Conservation (phyloP, 441 rosid genomes). For the Erodium texanum region DNA sequence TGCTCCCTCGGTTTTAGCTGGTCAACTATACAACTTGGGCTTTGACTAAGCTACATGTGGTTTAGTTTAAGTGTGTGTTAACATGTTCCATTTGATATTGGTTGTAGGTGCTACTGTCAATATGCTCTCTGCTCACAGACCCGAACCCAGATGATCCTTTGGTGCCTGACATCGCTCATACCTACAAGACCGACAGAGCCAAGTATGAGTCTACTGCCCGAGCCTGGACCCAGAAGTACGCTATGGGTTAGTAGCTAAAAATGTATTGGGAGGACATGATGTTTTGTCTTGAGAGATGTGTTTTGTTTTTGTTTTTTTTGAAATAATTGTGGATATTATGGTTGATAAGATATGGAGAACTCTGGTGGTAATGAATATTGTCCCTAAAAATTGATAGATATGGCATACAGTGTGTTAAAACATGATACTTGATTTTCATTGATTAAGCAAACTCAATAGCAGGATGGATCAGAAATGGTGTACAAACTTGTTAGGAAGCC, state of each 20-base stretch:
- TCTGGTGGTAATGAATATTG: background rate
- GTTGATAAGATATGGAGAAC: background rate
- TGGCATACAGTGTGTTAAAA: background rate
- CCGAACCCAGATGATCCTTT: background rate
- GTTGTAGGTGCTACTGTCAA: background rate
- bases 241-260: background rate
- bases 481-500: too few species aligned
- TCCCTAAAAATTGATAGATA: background rate
- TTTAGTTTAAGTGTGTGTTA: background rate
- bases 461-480: background rate
- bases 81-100: background rate
- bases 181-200: background rate
- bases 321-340: background rate
- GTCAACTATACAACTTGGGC: too few species aligned
- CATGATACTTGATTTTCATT: background rate
- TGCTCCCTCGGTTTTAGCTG: background rate
- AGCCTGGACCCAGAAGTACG: background rate
- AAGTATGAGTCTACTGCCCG: background rate
- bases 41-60: background rate
- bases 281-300: too few species aligned
- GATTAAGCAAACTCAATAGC: background rate
- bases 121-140: background rate
- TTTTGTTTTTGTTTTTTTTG: too few species aligned
- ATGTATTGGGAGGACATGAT: background rate
- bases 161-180: background rate